These are phyloP conservation scores for Seiridium cupressi DNA, from an alignment of 2,329 filamentous ascomycete genomes.

Conservation along the genomic window DNA sequence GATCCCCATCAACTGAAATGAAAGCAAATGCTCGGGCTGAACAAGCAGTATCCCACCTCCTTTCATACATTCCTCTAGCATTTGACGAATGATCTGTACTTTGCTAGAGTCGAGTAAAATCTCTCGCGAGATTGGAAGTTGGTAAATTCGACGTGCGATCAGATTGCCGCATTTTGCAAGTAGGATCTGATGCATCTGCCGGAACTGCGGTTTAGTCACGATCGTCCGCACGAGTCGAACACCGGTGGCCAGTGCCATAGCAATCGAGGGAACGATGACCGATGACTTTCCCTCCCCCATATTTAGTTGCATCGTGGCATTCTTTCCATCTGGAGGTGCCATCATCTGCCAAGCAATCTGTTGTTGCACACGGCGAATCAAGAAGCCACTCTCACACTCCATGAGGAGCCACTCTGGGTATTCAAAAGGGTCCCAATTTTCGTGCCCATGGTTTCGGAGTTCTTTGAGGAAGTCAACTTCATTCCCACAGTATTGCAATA, in stretches of 20 bases:
- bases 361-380: slow-evolving; percentile 60
- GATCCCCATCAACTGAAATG: slow-evolving; percentile 60
- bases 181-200: slow-evolving; percentile 60
- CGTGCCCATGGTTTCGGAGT: slow-evolving; percentile 48
- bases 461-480: slow-evolving; percentile 37
- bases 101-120: slow-evolving; percentile 10
- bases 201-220: slow-evolving; percentile 58
- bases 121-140: slow-evolving; percentile 17
- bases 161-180: slow-evolving; percentile 54
- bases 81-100: slow-evolving; percentile 31
- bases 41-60: slow-evolving; percentile 55
- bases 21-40: slow-evolving; percentile 64
- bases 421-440: slow-evolving; percentile 49
- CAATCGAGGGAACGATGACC: slow-evolving; percentile 66
- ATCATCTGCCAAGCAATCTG: slow-evolving; percentile 56
- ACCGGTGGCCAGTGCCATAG: slow-evolving; percentile 49
- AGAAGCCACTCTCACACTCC: slow-evolving; percentile 61
- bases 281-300: slow-evolving; percentile 66
- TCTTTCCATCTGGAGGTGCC: slow-evolving; percentile 20
- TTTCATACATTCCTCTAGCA: slow-evolving; percentile 45
- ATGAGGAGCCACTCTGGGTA: slow-evolving; percentile 62
- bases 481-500: slow-evolving; percentile 27
- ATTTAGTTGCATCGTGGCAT: slow-evolving; percentile 39
- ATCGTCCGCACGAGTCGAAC: slow-evolving; percentile 53
- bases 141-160: slow-evolving; percentile 50